Percentiles rank a stretch among this genome's conserved stretches.
Conservation (phyloP, 768 basidiomycete species). For the Boletus subcaerulescens region DNA sequence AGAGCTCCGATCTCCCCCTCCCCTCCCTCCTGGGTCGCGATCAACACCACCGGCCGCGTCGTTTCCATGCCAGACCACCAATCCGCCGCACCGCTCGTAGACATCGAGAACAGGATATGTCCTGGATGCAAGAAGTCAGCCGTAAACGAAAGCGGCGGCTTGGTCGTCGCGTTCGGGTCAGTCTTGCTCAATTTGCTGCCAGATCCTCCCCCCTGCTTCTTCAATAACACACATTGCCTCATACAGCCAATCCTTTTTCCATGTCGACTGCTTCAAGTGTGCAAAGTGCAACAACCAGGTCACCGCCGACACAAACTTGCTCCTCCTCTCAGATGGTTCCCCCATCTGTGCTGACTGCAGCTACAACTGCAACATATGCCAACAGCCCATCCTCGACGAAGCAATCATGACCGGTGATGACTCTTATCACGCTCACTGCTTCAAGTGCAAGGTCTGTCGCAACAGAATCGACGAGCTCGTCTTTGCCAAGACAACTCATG, state of each 20-base stretch:
- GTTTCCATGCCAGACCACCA: no score
- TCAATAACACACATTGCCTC: constrained; percentile 5
- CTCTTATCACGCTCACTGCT: constrained; percentile 97
- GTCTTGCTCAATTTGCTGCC: constrained; percentile 29
- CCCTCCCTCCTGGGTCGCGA: no score
- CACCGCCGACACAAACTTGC: constrained; percentile 95
- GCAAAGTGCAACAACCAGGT: constrained; percentile 93
- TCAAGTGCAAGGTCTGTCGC: constrained; percentile 95
- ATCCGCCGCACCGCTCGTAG: background rate
- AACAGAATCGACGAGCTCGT: constrained; percentile 96
- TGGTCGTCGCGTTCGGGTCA: constrained; percentile 96
- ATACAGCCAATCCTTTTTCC: constrained; percentile 86
- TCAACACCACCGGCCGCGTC: no score
- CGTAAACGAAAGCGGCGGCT: constrained; percentile 75
- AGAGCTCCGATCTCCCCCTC: no score
- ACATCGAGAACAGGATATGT: constrained; percentile 60
- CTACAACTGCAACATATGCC: constrained; percentile 94
- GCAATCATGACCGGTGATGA: constrained; percentile 99
- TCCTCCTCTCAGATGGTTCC: constrained; percentile 95
- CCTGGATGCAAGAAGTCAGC: constrained; percentile 82
- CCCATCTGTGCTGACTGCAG: constrained; percentile 94
- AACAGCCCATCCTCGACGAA: constrained; percentile 92
- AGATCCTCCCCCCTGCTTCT: background rate
- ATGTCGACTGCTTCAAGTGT: constrained; percentile 94
- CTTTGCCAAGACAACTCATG: constrained; percentile 96